Conservation (phyloP, 169 alveolate species). For the Eimeria praecox region DNA sequence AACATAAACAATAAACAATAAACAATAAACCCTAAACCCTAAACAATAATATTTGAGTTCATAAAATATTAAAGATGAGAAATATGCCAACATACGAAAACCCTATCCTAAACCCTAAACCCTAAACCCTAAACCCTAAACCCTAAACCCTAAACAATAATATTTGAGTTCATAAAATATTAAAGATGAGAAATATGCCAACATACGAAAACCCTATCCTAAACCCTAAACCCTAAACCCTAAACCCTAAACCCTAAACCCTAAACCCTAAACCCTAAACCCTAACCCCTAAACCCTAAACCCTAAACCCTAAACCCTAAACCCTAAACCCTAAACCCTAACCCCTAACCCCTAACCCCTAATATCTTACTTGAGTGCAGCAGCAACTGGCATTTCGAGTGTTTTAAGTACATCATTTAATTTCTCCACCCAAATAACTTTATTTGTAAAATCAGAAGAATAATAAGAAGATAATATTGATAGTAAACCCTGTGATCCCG, state of each 20-base stretch:
- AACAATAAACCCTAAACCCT: constrained; percentile 1
- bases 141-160: not conserved
- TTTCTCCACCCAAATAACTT: constrained; percentile 61
- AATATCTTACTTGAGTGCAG: constrained; percentile 43
- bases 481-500: not conserved
- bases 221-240: too few species aligned
- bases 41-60: too few species aligned
- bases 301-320: not conserved
- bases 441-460: constrained; percentile 3
- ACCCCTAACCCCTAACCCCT: constrained; percentile 5
- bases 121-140: not conserved
- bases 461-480: not conserved
- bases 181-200: too few species aligned
- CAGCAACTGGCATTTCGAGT: constrained; percentile 48
- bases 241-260: constrained; percentile 37
- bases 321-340: constrained; percentile 38
- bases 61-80: too few species aligned
- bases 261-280: constrained; percentile 45
- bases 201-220: too few species aligned
- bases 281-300: not conserved
- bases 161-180: too few species aligned
- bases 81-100: too few species aligned
- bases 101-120: too few species aligned
- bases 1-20: not conserved
- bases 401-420: constrained; percentile 42